Percentiles rank a stretch among this genome's conserved stretches.
phyloP scores from a whole-genome alignment of 208 protist species.

The Trypanosomatidae sp. region DNA sequence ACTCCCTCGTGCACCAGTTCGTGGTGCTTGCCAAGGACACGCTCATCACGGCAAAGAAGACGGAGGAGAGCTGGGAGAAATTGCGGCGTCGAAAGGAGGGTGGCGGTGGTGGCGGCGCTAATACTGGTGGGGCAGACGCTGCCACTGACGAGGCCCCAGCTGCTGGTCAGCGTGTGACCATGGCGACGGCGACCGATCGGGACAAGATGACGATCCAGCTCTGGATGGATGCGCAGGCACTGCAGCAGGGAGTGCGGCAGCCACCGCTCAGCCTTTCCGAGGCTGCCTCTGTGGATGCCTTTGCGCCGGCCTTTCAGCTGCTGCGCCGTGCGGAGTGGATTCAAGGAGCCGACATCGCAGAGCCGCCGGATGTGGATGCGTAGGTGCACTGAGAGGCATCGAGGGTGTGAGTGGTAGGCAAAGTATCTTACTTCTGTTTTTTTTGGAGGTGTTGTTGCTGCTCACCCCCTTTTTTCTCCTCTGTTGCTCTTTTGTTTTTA shows the following conservation, averaged over 20 bases:
- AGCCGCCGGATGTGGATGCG: constrained; percentile 69
- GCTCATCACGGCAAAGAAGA: constrained; percentile 80
- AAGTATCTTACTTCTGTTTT: too few species aligned
- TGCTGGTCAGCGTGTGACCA: constrained; percentile 27
- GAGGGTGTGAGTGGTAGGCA: neutral
- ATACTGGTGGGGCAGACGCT: constrained; percentile 54
- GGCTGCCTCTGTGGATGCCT: constrained; percentile 1
- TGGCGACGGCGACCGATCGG: constrained; percentile 68
- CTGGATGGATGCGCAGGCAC: constrained; percentile 67
- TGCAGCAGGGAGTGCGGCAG: constrained; percentile 30
- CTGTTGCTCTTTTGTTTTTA: too few species aligned
- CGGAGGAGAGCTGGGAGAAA: constrained; percentile 90
- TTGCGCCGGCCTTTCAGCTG: constrained; percentile 30
- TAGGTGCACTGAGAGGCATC: neutral
- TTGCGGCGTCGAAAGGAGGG: constrained; percentile 69
- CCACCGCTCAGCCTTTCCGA: constrained; percentile 11
- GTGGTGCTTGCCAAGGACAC: constrained; percentile 60
- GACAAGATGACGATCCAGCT: constrained; percentile 91
- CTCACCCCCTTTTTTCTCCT: too few species aligned
- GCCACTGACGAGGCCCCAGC: constrained; percentile 25
- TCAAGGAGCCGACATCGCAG: constrained; percentile 58
- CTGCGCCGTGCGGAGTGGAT: constrained; percentile 81
- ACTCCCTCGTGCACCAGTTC: constrained; percentile 39
- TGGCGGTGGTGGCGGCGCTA: neutral
- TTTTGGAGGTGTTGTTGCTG: too few species aligned